Evolutionary conservation across 257 asterid genomes (phyloP).

Genomic region (Solanum arcanum): DNA sequence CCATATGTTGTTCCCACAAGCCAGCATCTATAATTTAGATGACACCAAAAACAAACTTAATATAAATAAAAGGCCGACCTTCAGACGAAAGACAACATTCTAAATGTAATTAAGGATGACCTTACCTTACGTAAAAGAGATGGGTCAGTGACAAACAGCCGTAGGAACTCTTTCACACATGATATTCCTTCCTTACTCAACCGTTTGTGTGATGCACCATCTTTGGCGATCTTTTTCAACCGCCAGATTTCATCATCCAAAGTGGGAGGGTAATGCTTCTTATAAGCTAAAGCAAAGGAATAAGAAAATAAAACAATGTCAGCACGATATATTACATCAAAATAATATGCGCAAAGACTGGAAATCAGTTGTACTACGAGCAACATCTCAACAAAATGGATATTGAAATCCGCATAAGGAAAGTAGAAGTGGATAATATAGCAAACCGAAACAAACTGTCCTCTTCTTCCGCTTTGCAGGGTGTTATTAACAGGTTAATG

Average conservation of each 20-base stretch:
- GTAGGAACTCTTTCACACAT: constrained; percentile 52
- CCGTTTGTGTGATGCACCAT: constrained; percentile 44
- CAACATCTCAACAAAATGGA: not conserved
- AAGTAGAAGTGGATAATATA: not conserved
- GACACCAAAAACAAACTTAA: not conserved
- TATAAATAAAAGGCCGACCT: not conserved
- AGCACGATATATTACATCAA: not conserved
- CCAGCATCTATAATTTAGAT: constrained; percentile 45
- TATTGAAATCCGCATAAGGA: not conserved
- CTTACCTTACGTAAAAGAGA: constrained; percentile 47
- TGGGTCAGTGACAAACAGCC: constrained; percentile 27
- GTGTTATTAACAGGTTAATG: not conserved
- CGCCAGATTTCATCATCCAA: constrained; percentile 73
- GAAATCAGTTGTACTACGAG: not conserved
- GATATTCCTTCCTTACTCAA: constrained; percentile 20
- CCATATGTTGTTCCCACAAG: constrained; percentile 43
- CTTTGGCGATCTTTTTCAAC: constrained; percentile 70
- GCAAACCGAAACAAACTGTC: not conserved
- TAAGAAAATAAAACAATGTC: not conserved
- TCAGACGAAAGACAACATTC: not conserved
- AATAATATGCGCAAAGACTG: not conserved
- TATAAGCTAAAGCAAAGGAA: constrained; percentile 38
- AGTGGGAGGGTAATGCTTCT: constrained; percentile 67
- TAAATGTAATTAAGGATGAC: constrained; percentile 2
- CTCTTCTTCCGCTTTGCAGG: not conserved